Evolutionary conservation across 78 protist genomes (phyloP).

Genomic region (Andalucia godoyi): DNA sequence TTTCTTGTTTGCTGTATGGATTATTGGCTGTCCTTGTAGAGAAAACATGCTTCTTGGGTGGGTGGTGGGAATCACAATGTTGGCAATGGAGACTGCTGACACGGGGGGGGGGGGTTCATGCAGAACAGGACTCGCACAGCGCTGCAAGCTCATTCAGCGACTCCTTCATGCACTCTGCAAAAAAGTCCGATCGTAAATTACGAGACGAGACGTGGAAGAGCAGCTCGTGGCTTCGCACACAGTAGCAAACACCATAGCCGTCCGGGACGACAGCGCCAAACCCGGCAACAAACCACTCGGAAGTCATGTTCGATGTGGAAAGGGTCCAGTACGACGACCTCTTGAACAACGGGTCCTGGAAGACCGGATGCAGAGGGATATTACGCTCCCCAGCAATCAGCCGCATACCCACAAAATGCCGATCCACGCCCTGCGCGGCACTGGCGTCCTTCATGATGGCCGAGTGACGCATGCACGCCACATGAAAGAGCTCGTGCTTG

Average conservation of each 20-base stretch:
- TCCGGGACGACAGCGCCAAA: constrained; percentile 48
- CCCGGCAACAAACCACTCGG: too few relatives aligned
- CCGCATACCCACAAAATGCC: constrained; percentile 23
- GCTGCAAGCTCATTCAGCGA: too few relatives aligned
- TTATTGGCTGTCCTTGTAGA: too few relatives aligned
- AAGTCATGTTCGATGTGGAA: not conserved
- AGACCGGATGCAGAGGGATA: not conserved
- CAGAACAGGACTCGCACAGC: too few relatives aligned
- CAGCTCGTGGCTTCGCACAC: not conserved
- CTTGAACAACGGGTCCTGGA: not conserved
- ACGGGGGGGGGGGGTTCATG: too few relatives aligned
- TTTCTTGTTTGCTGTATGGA: too few relatives aligned
- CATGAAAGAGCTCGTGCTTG: not conserved
- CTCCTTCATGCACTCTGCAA: not conserved
- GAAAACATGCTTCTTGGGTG: too few relatives aligned
- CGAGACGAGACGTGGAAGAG: not conserved
- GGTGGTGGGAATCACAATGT: too few relatives aligned
- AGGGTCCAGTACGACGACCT: not conserved
- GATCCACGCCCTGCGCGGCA: constrained; percentile 24
- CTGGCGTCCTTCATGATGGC: constrained; percentile 9
- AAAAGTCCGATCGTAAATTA: not conserved
- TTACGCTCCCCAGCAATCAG: not conserved
- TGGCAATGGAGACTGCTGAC: too few relatives aligned
- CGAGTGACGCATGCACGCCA: constrained; percentile 2
- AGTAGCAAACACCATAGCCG: constrained; percentile 52